These are phyloP conservation scores for Rhytidhysteron rufulum DNA, from an alignment of 2,329 filamentous ascomycete species.

Conservation along the genomic window DNA sequence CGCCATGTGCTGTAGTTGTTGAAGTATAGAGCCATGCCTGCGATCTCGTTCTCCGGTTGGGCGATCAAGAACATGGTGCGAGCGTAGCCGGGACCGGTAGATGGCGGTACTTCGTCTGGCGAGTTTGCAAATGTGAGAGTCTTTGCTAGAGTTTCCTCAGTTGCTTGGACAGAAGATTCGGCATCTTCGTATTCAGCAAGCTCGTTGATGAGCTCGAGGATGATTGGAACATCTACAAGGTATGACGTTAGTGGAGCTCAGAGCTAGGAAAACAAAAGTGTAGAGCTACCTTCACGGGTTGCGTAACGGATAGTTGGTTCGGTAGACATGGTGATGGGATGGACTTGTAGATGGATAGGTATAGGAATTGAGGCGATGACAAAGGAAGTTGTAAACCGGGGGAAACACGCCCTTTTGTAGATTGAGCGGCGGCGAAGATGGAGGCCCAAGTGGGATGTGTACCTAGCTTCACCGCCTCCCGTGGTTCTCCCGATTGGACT, in stretches of 20 bases:
- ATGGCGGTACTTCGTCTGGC: not conserved
- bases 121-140: conserved; percentile 74
- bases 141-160: conserved; percentile 63
- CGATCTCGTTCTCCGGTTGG: conserved; percentile 44
- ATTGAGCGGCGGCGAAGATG: too few relatives aligned
- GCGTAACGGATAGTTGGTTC: conserved; percentile 54
- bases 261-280: conserved; percentile 3
- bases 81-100: conserved; percentile 59
- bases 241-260: conserved; percentile 4
- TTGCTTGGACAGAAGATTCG: conserved; percentile 70
- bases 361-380: not conserved
- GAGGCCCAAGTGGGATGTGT: too few relatives aligned
- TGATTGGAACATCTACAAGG: conserved; percentile 68
- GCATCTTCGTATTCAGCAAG: conserved; percentile 87
- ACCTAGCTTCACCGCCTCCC: too few relatives aligned
- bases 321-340: conserved; percentile 20
- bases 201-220: conserved; percentile 77
- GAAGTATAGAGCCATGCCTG: conserved; percentile 86
- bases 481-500: too few relatives aligned
- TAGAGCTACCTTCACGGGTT: conserved; percentile 52
- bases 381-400: not conserved
- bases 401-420: conserved; percentile 5
- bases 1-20: conserved; percentile 96
- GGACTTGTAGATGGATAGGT: not conserved
- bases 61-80: conserved; percentile 67